These are phyloP conservation scores for Prototheca wickerhamii DNA, from an alignment of 163 green algal species.

Conservation along the genomic window DNA sequence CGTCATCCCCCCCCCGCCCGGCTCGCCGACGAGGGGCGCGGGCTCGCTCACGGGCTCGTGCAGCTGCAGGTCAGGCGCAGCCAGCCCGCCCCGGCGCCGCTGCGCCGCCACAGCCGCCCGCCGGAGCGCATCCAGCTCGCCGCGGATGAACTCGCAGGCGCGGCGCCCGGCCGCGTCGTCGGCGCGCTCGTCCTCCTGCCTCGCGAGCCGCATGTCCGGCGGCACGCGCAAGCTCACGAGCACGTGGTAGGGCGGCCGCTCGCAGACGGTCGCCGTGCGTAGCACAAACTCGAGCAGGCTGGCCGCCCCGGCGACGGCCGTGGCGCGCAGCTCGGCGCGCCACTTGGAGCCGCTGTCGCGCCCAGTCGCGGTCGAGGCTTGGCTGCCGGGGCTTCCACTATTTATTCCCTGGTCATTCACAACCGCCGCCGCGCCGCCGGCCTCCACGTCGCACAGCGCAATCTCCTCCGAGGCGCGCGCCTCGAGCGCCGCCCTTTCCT, in stretches of 20 bases:
- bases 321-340: background rate
- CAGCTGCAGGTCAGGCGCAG: background rate
- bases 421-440: no score
- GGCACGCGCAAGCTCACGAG: conserved; percentile 5
- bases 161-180: conserved; percentile 3
- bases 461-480: no score
- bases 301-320: background rate
- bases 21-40: background rate
- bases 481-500: no score
- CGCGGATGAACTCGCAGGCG: conserved; percentile 2
- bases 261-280: conserved; percentile 15
- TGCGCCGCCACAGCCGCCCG: conserved; percentile 1
- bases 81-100: background rate
- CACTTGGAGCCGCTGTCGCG: no score
- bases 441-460: background rate
- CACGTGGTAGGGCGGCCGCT: conserved; percentile 33
- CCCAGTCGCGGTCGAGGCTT: no score
- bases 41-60: background rate
- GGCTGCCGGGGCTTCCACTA: no score
- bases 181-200: conserved; percentile 2
- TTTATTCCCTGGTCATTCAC: no score
- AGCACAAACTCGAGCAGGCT: conserved; percentile 25
- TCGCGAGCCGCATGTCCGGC: background rate
- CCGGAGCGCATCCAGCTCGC: conserved; percentile 5
- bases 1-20: no score